phyloP scores from a whole-genome alignment of 2,329 filamentous ascomycete species.

The Stachybotrys chlorohalonatus region DNA sequence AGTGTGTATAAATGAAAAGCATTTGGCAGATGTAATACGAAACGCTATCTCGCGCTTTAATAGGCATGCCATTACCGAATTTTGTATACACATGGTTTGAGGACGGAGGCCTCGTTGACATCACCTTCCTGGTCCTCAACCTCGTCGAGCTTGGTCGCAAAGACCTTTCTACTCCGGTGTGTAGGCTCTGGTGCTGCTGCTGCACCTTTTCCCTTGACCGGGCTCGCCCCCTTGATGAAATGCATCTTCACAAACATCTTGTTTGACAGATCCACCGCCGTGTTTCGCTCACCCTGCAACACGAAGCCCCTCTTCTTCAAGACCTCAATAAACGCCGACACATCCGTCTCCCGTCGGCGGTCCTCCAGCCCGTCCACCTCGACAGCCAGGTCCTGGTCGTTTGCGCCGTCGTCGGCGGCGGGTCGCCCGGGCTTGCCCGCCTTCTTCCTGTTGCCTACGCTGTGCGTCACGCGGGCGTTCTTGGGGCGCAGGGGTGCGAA shows the following conservation, averaged over 20 bases:
- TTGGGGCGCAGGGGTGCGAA: conserved; percentile 44
- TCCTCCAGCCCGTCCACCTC: conserved; percentile 61
- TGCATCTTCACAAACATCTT: conserved; percentile 99
- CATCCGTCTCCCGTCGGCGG: conserved; percentile 67
- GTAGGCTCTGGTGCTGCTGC: conserved; percentile 49
- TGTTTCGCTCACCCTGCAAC: conserved; percentile 54
- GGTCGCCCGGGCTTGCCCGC: conserved; percentile 30
- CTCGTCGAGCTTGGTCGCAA: conserved; percentile 43
- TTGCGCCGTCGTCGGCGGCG: conserved; percentile 37
- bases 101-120: conserved; percentile 54
- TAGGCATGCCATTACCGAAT: conserved; percentile 45
- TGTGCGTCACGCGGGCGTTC: conserved; percentile 49
- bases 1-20: not conserved
- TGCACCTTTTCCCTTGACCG: conserved; percentile 67
- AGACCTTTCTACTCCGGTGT: conserved; percentile 40
- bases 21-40: no score
- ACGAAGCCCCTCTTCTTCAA: conserved; percentile 74
- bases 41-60: no score
- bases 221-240: conserved; percentile 75
- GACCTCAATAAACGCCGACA: conserved; percentile 78
- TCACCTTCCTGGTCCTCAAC: conserved; percentile 46
- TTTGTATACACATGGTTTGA: conserved; percentile 97
- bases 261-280: conserved; percentile 72
- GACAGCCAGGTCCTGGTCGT: conserved; percentile 52
- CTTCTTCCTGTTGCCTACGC: conserved; percentile 61